Evolutionary conservation across 768 basidiomycete species (phyloP).

Genomic region (Termitomyces bulborhizus): DNA sequence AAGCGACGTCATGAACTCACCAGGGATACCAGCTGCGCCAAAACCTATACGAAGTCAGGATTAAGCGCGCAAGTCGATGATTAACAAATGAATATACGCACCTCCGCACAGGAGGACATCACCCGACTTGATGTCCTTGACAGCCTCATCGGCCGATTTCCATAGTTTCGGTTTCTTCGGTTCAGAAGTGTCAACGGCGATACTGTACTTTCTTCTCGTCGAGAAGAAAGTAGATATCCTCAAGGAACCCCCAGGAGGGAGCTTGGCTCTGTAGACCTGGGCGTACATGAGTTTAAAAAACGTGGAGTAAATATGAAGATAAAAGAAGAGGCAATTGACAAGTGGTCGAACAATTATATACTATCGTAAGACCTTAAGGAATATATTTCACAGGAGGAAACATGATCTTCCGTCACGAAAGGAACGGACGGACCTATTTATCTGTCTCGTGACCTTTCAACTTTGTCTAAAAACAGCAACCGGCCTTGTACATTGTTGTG

Average conservation of each 20-base stretch:
- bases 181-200: slow-evolving; percentile 22
- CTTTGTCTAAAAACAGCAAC: background rate
- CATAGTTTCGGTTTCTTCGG: slow-evolving; percentile 63
- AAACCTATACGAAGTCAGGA: slow-evolving; percentile 49
- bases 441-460: slow-evolving; percentile 5
- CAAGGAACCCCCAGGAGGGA: slow-evolving; percentile 13
- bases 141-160: slow-evolving; percentile 75
- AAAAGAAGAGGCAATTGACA: background rate
- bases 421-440: slow-evolving; percentile 11
- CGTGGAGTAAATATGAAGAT: background rate
- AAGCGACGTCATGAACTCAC: slow-evolving; percentile 29
- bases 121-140: slow-evolving; percentile 78
- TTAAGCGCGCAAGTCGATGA: background rate
- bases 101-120: slow-evolving; percentile 78
- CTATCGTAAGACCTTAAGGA: background rate
- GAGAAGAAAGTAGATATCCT: slow-evolving; percentile 16
- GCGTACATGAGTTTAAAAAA: slow-evolving; percentile 9
- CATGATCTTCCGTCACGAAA: slow-evolving; percentile 10
- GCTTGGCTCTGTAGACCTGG: slow-evolving; percentile 18
- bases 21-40: slow-evolving; percentile 84
- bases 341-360: slow-evolving; percentile 2
- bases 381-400: slow-evolving; percentile 8
- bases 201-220: slow-evolving; percentile 25
- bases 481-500: slow-evolving; percentile 1
- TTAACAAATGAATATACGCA: slow-evolving; percentile 27